Evolutionary conservation across 2,329 filamentous ascomycete genomes (phyloP).

Genomic region (Trichophyton equinum): DNA sequence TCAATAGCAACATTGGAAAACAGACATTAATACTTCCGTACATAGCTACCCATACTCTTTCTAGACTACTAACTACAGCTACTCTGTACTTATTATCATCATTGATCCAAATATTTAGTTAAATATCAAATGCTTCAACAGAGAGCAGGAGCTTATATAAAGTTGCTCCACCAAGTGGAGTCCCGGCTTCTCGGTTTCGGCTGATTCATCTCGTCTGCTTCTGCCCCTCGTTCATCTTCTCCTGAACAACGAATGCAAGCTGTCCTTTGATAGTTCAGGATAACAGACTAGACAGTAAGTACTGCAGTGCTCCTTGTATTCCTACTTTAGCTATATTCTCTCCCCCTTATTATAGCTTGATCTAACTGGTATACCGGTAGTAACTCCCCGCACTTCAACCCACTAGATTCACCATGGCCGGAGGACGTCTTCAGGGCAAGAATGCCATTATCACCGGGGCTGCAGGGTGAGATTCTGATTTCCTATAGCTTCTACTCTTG

Average conservation of each 20-base stretch:
- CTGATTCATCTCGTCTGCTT: background rate
- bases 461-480: slow-evolving; percentile 49
- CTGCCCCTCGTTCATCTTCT: background rate
- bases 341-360: background rate
- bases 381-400: background rate
- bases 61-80: no score
- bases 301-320: background rate
- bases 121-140: background rate
- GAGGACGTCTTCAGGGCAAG: slow-evolving; percentile 48
- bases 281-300: background rate
- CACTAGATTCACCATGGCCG: background rate
- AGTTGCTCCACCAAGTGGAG: background rate
- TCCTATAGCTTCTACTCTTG: background rate
- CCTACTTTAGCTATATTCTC: background rate
- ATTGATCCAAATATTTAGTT: background rate
- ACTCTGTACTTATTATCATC: background rate
- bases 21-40: no score
- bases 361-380: background rate
- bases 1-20: no score
- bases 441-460: slow-evolving; percentile 71
- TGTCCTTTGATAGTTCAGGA: background rate
- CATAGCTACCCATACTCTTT: no score
- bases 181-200: background rate
- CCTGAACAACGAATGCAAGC: background rate
- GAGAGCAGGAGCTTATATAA: background rate